Conservation (phyloP, 1,139 yeast species). For the Suhomyces panamericanus region DNA sequence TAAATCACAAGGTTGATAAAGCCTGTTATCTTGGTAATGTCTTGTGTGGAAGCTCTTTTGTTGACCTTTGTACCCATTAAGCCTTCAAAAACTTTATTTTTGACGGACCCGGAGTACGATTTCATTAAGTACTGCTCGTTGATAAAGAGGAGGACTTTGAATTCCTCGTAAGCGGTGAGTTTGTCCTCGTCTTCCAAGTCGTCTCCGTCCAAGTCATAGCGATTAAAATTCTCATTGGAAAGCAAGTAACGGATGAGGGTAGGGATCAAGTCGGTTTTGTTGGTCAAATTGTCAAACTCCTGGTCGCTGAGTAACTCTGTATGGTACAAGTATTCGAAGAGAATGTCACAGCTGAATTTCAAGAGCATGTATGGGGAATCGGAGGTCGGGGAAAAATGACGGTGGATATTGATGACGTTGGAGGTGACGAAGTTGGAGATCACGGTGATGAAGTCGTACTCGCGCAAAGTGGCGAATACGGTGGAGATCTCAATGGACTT, state of each 20-base stretch:
- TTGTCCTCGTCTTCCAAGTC: slow-evolving; percentile 60
- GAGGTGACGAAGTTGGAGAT: slow-evolving; percentile 40
- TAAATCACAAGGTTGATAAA: slow-evolving; percentile 44
- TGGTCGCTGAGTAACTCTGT: slow-evolving; percentile 35
- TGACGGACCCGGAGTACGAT: slow-evolving; percentile 35
- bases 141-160: slow-evolving; percentile 69
- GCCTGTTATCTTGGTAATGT: slow-evolving; percentile 31
- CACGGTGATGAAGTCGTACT: slow-evolving; percentile 49
- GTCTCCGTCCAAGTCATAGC: slow-evolving; percentile 37
- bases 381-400: background rate
- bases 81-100: slow-evolving; percentile 52
- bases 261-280: slow-evolving; percentile 29
- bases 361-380: slow-evolving; percentile 34
- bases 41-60: slow-evolving; percentile 14
- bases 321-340: slow-evolving; percentile 45
- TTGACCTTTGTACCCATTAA: slow-evolving; percentile 24
- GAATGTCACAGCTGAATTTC: slow-evolving; percentile 43
- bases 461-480: slow-evolving; percentile 31
- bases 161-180: slow-evolving; percentile 64
- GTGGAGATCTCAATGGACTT: slow-evolving; percentile 18
- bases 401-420: slow-evolving; percentile 23
- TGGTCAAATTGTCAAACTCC: slow-evolving; percentile 35
- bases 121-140: slow-evolving; percentile 86
- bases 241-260: slow-evolving; percentile 54
- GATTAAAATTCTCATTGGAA: slow-evolving; percentile 46